These are phyloP conservation scores for Hyparrhenia diplandra DNA, from an alignment of 176 grass and related monocot species.

Conservation along the genomic window DNA sequence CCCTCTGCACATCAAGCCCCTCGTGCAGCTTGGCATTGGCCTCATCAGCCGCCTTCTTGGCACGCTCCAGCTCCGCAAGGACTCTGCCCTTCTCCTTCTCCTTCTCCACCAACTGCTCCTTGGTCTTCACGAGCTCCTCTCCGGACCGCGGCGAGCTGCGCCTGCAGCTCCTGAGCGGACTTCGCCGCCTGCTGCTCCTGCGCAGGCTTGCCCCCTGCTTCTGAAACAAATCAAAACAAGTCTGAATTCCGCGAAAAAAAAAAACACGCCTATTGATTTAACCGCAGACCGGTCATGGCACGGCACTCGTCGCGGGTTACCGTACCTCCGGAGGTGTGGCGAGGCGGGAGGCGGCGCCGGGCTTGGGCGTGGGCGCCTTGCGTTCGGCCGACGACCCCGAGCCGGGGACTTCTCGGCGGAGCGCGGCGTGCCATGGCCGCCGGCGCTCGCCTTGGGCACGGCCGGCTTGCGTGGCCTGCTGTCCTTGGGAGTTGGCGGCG, in stretches of 20 bases:
- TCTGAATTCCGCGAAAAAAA: constrained; percentile 9
- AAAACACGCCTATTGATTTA: constrained; percentile 16
- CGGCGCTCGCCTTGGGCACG: constrained; percentile 37
- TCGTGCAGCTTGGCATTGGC: constrained; percentile 67
- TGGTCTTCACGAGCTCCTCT: constrained; percentile 53
- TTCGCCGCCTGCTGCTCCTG: constrained; percentile 35
- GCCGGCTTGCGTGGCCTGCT: constrained; percentile 42
- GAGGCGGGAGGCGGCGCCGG: constrained; percentile 22
- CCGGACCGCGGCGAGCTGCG: constrained; percentile 45
- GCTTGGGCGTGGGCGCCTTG: constrained; percentile 52
- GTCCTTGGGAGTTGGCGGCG: constrained; percentile 56
- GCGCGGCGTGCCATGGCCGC: constrained; percentile 33
- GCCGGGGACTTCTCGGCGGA: constrained; percentile 38
- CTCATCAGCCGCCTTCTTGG: constrained; percentile 55
- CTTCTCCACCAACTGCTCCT: constrained; percentile 53
- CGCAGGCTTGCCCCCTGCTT: constrained; percentile 21
- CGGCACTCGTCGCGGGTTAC: background rate
- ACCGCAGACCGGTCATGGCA: background rate
- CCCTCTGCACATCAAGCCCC: too few species aligned
- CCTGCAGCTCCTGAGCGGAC: constrained; percentile 46
- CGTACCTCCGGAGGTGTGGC: too few species aligned
- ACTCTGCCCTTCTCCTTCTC: constrained; percentile 57
- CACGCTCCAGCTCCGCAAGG: constrained; percentile 52
- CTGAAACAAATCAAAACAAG: background rate
- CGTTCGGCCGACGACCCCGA: constrained; percentile 38